A percentile compares a stretch with the other conserved stretches of the same genome.
phyloP scores from a whole-genome alignment of 768 basidiomycete species.

The Suillus decipiens region DNA sequence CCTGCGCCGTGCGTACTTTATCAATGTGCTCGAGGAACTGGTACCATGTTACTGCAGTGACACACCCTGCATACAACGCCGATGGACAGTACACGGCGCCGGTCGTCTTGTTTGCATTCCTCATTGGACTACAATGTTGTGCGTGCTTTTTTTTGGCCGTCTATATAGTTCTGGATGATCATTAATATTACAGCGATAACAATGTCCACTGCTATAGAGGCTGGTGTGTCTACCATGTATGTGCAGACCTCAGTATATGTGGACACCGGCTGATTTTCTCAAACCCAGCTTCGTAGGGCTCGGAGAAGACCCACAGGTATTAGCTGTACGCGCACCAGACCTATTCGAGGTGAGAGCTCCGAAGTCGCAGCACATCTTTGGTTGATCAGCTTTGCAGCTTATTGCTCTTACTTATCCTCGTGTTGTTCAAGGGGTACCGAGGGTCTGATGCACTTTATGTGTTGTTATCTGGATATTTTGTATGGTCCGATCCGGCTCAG shows the following conservation, averaged over 20 bases:
- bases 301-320: slow-evolving; percentile 79
- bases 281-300: slow-evolving; percentile 72
- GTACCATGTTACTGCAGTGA: slow-evolving; percentile 43
- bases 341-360: slow-evolving; percentile 56
- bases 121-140: slow-evolving; percentile 78
- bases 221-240: slow-evolving; percentile 86
- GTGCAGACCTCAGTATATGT: slow-evolving; percentile 17
- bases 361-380: neutral
- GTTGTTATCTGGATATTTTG: neutral
- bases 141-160: slow-evolving; percentile 31
- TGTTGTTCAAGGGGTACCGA: slow-evolving; percentile 64
- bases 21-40: neutral
- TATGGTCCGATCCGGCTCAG: neutral
- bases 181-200: slow-evolving; percentile 51
- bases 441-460: slow-evolving; percentile 11
- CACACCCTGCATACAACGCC: slow-evolving; percentile 71
- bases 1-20: slow-evolving; percentile 54
- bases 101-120: slow-evolving; percentile 75
- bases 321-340: slow-evolving; percentile 70
- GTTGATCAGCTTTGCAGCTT: slow-evolving; percentile 41
- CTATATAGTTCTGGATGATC: slow-evolving; percentile 1
- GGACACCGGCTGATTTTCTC: neutral
- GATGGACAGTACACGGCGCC: slow-evolving; percentile 78
- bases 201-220: slow-evolving; percentile 74
- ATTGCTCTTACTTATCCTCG: slow-evolving; percentile 69